A percentile compares a stretch with the other conserved stretches of the same genome.
phyloP scores from a whole-genome alignment of 768 basidiomycete species.

The Mrakia gelida region DNA sequence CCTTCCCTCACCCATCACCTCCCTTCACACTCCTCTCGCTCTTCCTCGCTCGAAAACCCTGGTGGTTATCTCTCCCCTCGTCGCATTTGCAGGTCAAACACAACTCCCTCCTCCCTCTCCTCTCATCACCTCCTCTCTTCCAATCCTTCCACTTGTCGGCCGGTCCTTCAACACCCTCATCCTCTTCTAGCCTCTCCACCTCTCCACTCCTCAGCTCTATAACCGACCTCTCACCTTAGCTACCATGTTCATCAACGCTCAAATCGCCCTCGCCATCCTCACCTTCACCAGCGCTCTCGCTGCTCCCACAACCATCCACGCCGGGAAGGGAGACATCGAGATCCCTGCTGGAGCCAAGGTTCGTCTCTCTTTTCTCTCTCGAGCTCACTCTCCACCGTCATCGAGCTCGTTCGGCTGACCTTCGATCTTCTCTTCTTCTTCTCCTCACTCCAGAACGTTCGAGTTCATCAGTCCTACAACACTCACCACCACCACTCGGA shows the following conservation, averaged over 20 bases:
- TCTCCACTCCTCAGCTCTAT: not conserved
- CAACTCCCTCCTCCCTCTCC: not conserved
- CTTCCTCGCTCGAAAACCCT: not conserved
- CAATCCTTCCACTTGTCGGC: not conserved
- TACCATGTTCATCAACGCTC: conserved; percentile 13
- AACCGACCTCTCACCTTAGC: not conserved
- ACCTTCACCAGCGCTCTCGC: conserved; percentile 4
- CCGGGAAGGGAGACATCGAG: not conserved
- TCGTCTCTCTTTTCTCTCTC: not conserved
- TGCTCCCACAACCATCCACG: not conserved
- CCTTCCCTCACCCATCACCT: not conserved
- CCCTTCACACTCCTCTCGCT: not conserved
- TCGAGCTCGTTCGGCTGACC: not conserved
- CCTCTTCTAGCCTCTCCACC: not conserved
- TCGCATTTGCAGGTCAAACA: not conserved
- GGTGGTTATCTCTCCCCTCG: not conserved
- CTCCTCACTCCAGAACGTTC: conserved; percentile 2
- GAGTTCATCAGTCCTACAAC: conserved; percentile 4
- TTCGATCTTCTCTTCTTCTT: not conserved
- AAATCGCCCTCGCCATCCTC: conserved; percentile 14
- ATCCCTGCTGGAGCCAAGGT: conserved; percentile 13
- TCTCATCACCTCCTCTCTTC: not conserved
- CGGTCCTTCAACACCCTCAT: not conserved
- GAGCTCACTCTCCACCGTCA: not conserved
- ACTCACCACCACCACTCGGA: not conserved